Evolutionary conservation across 257 asterid species (phyloP), one percentile per base, ranked within the genome.

Genomic region (Asclepias syriaca): DNA sequence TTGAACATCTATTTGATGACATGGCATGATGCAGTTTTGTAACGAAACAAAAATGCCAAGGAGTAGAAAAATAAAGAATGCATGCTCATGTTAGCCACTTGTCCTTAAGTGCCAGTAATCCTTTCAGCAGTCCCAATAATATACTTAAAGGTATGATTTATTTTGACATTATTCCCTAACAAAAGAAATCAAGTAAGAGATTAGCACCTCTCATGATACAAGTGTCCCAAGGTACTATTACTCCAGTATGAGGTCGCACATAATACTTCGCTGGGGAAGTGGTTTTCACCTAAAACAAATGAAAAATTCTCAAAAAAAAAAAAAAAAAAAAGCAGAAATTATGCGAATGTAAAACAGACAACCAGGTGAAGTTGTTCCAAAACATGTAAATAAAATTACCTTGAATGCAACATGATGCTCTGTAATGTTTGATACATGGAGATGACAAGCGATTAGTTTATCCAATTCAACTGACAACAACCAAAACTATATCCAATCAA

Each of bases 201-300:
- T 8, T 22, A 56, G 64, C 71, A 92, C 98, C 98, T 89, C 98
- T 85, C 71, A 89, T 87, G 74, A 85, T 65, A 76, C 87, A 84
- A 15, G 90, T 82, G 77, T 84, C 98, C 92, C 87, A 82, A 10
- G 98, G 96, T 69, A 78, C 83, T 71, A 92, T 76, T 6, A 92
- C 87, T 32, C 94, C 96, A 4, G 87, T 80, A 84, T 92, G 88
- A 66, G 98, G 98, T 55, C 96, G 85, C 67, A 92, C 98, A 79
- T 84, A 92, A 72, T 89, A 92, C 81, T 89, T 92, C 86, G 87
- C 88, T 5, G 98, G 96, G 40, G 98, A 88, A 32, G 98, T 92
- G 56, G 96, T 92, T 83, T 92, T 92, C 72, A 92, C 96, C 98
- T 92, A 46, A 22, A 6, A 40, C 4, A 58, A 77, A 58, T 5